Percentiles rank a stretch among this genome's conserved stretches.
Conservation (phyloP, 352 stramenopile species). For the Thraustochytrium striatum region DNA sequence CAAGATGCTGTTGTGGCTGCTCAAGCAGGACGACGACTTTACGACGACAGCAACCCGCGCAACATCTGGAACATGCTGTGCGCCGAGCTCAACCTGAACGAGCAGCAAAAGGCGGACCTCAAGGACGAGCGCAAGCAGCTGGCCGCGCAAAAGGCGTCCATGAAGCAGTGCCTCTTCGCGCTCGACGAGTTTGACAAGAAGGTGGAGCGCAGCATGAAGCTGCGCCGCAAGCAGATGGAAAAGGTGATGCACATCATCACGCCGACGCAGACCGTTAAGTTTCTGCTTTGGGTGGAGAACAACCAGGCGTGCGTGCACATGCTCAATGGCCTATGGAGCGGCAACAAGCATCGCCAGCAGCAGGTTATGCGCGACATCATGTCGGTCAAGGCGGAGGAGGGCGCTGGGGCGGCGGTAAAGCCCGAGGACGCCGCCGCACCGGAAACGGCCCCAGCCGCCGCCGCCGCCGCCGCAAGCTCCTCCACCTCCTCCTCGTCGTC, state of each 20-base stretch:
- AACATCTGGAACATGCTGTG: slow-evolving; percentile 54
- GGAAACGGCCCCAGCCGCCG: too few relatives aligned
- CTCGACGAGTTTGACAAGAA: slow-evolving; percentile 52
- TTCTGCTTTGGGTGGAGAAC: slow-evolving; percentile 53
- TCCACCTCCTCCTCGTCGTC: too few relatives aligned
- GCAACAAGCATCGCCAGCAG: slow-evolving; percentile 37
- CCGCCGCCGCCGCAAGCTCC: too few relatives aligned
- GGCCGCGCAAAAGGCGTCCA: slow-evolving; percentile 45
- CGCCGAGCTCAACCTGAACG: slow-evolving; percentile 29
- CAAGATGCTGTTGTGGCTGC: slow-evolving; percentile 52
- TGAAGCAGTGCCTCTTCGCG: slow-evolving; percentile 40
- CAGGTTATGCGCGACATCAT: slow-evolving; percentile 32
- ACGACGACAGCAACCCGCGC: slow-evolving; percentile 44
- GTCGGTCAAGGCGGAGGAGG: neutral
- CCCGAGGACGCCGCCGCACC: too few relatives aligned
- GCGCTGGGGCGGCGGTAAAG: too few relatives aligned
- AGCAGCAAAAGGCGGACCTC: slow-evolving; percentile 39
- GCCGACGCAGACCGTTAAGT: slow-evolving; percentile 53
- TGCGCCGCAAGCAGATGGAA: slow-evolving; percentile 52
- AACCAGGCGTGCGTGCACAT: slow-evolving; percentile 56
- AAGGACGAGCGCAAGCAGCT: slow-evolving; percentile 24
- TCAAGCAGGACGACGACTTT: slow-evolving; percentile 49
- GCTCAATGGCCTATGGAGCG: slow-evolving; percentile 52
- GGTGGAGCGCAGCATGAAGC: slow-evolving; percentile 51
- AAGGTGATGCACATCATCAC: slow-evolving; percentile 52